phyloP scores from a whole-genome alignment of 129 eudicot genomes.

The Flaveria robusta region DNA sequence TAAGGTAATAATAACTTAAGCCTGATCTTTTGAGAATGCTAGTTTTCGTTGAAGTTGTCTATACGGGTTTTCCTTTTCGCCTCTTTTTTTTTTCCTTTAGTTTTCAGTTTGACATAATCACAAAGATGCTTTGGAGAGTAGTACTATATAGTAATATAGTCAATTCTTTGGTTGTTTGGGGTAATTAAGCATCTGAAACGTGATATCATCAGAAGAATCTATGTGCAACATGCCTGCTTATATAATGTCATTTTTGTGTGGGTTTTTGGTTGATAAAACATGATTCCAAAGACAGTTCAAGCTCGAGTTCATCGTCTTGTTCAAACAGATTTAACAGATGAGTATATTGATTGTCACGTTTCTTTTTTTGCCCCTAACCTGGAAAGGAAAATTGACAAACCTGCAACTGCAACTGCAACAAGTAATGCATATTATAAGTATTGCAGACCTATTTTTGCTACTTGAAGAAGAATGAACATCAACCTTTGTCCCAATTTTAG shows the following conservation, averaged over 20 bases:
- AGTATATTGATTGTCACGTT: constrained; percentile 43
- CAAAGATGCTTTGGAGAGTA: constrained; percentile 6
- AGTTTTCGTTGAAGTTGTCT: constrained; percentile 39
- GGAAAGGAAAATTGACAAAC: too few relatives aligned
- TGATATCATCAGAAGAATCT: constrained; percentile 11
- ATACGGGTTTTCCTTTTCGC: constrained; percentile 22
- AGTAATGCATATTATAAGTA: too few relatives aligned
- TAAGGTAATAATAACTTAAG: constrained; percentile 7
- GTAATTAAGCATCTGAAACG: not conserved
- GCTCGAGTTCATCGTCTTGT: constrained; percentile 80
- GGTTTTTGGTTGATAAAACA: not conserved
- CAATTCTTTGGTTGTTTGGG: constrained; percentile 25
- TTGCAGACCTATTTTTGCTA: too few relatives aligned
- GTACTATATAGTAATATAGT: constrained; percentile 10
- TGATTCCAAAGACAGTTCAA: constrained; percentile 70
- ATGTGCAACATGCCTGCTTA: constrained; percentile 5
- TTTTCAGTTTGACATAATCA: not conserved
- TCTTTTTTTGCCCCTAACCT: constrained; percentile 52
- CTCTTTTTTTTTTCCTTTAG: not conserved
- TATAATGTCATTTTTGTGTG: not conserved
- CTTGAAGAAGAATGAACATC: too few relatives aligned
- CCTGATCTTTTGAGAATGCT: constrained; percentile 19
- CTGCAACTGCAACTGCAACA: too few relatives aligned
- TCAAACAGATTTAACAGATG: constrained; percentile 70
- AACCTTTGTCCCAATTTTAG: too few relatives aligned